Conservation (phyloP, 2,329 filamentous ascomycete species). For the Penicillium sp. region DNA sequence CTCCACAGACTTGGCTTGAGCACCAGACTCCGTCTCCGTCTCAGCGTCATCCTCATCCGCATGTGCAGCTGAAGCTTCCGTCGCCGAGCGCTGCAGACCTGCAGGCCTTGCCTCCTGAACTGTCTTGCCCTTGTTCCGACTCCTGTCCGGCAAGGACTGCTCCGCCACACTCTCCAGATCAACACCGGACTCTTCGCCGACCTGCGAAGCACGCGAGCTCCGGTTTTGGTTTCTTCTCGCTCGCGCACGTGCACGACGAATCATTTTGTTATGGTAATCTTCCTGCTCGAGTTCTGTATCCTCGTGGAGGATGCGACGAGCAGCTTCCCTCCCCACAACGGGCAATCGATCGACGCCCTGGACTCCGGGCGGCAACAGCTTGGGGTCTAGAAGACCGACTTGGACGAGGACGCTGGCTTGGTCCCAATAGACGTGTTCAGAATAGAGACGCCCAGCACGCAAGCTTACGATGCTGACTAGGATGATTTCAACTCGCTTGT, state of each 20-base stretch:
- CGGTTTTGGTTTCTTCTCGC: constrained; percentile 8
- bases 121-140: constrained; percentile 22
- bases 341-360: constrained; percentile 39
- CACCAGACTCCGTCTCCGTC: no score
- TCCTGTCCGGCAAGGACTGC: constrained; percentile 9
- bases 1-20: neutral
- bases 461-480: constrained; percentile 56
- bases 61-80: neutral
- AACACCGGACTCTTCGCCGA: constrained; percentile 24
- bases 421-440: constrained; percentile 61
- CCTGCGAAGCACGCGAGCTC: constrained; percentile 13
- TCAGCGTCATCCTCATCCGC: constrained; percentile 14
- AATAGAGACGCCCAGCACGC: constrained; percentile 52
- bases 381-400: constrained; percentile 56
- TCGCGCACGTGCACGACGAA: constrained; percentile 24
- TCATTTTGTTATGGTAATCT: constrained; percentile 36
- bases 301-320: constrained; percentile 41
- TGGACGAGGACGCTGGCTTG: constrained; percentile 60
- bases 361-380: constrained; percentile 49
- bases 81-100: neutral
- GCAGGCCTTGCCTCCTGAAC: constrained; percentile 15
- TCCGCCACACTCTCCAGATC: constrained; percentile 27
- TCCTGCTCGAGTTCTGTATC: constrained; percentile 34
- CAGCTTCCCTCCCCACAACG: constrained; percentile 41
- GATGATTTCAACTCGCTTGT: constrained; percentile 55